These are phyloP conservation scores for Linum lewisii DNA, from an alignment of 345 rosid genomes.

Conservation along the genomic window DNA sequence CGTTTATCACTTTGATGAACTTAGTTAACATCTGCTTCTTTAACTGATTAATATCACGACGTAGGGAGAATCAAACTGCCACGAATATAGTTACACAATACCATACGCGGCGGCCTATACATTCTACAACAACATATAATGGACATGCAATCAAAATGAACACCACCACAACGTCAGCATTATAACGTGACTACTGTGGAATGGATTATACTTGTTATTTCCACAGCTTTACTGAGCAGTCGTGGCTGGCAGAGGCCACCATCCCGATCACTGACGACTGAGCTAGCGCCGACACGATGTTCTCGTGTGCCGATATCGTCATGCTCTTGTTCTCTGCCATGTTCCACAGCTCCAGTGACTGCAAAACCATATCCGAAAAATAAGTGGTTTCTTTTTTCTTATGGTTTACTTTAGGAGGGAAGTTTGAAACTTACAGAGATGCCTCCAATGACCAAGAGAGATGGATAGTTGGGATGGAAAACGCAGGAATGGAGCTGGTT, in stretches of 20 bases:
- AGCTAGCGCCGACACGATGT: conserved; percentile 45
- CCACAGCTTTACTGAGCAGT: conserved; percentile 56
- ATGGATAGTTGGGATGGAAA: conserved; percentile 50
- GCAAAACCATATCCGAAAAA: no score
- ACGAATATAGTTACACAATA: neutral
- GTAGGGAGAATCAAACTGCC: neutral
- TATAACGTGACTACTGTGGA: neutral
- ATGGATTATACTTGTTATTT: conserved; percentile 21
- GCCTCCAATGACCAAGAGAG: conserved; percentile 54
- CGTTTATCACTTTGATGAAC: no score
- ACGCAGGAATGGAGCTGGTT: conserved; percentile 56
- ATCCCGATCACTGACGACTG: conserved; percentile 38
- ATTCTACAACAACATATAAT: neutral
- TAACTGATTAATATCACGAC: neutral
- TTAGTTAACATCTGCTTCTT: neutral
- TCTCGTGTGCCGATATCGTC: conserved; percentile 44
- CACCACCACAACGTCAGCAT: neutral
- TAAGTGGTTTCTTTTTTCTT: no score
- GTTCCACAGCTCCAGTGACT: conserved; percentile 67
- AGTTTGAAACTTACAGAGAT: conserved; percentile 27
- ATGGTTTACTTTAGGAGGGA: neutral
- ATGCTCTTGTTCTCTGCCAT: conserved; percentile 49
- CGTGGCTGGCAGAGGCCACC: conserved; percentile 67
- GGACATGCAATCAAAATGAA: neutral
- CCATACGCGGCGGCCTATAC: neutral